Evolutionary conservation across 139 green algal species (phyloP).

Genomic region (Penium margaritaceum): DNA sequence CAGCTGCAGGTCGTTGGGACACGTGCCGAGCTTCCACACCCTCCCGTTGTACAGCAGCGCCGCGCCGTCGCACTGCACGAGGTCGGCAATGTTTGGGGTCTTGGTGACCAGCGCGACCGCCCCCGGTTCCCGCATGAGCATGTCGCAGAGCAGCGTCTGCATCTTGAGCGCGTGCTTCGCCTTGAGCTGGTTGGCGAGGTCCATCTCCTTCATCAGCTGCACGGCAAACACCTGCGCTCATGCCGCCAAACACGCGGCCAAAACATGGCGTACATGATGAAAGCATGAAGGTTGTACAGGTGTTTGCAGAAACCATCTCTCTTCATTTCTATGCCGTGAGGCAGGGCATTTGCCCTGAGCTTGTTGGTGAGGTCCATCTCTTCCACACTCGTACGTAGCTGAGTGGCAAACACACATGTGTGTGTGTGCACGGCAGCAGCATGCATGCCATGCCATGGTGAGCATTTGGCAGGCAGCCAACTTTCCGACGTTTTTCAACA

Average conservation of each 20-base stretch:
- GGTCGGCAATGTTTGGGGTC: constrained; percentile 7
- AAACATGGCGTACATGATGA: too few relatives aligned
- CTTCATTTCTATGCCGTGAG: too few relatives aligned
- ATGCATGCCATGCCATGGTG: too few relatives aligned
- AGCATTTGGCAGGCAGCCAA: too few relatives aligned
- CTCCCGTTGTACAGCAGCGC: constrained; percentile 11
- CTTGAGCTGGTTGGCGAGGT: constrained; percentile 12
- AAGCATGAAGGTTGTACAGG: too few relatives aligned
- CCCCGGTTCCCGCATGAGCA: constrained; percentile 25
- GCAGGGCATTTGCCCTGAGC: neutral
- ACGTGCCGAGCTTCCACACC: neutral
- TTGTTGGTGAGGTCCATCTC: neutral
- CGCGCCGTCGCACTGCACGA: constrained; percentile 18
- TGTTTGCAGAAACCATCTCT: too few relatives aligned
- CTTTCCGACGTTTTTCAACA: too few relatives aligned
- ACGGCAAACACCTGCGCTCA: constrained; percentile 19
- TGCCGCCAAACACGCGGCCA: too few relatives aligned
- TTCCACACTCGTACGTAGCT: neutral
- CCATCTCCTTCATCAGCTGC: constrained; percentile 32
- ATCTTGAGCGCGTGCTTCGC: constrained; percentile 10
- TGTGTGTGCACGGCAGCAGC: neutral
- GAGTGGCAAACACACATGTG: neutral
- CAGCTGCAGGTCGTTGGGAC: constrained; percentile 10
- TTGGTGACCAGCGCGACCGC: neutral
- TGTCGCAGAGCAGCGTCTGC: constrained; percentile 32